phyloP scores from a whole-genome alignment of 441 rosid genomes.

The Corymbia calophylla region DNA sequence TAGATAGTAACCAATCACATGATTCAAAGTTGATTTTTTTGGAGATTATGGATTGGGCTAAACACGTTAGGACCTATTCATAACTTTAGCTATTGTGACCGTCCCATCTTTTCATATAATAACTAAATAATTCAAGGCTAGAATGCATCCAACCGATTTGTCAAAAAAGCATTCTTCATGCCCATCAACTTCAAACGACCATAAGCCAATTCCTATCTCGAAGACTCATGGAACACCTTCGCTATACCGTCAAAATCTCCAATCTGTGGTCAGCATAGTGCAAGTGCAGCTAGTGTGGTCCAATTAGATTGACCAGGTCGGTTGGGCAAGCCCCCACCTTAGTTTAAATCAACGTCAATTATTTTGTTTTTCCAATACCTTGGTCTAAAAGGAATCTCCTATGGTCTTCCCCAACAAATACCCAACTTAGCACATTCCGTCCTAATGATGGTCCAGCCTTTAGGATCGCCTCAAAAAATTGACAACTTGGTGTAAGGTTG shows the following conservation, averaged over 20 bases:
- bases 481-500: not conserved
- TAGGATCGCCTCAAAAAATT: not conserved
- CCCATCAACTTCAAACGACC: not conserved
- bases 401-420: not conserved
- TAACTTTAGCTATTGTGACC: not conserved
- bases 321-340: not conserved
- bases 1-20: not conserved
- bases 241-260: not conserved
- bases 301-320: not conserved
- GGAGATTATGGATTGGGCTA: not conserved
- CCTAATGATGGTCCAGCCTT: slow-evolving; percentile 11
- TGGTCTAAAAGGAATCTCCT: slow-evolving; percentile 7
- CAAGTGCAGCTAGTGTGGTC: not conserved
- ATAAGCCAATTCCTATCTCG: not conserved
- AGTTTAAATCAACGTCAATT: slow-evolving; percentile 1
- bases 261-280: not conserved
- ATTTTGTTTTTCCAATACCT: not conserved
- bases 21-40: not conserved
- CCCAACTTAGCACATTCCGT: slow-evolving; percentile 14
- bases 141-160: not conserved
- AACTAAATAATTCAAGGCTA: not conserved
- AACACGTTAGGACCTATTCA: not conserved
- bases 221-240: not conserved
- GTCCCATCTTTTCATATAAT: not conserved
- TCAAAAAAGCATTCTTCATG: not conserved